phyloP scores from a whole-genome alignment of 2,329 filamentous ascomycete species.

The Neofusicoccum parvum region DNA sequence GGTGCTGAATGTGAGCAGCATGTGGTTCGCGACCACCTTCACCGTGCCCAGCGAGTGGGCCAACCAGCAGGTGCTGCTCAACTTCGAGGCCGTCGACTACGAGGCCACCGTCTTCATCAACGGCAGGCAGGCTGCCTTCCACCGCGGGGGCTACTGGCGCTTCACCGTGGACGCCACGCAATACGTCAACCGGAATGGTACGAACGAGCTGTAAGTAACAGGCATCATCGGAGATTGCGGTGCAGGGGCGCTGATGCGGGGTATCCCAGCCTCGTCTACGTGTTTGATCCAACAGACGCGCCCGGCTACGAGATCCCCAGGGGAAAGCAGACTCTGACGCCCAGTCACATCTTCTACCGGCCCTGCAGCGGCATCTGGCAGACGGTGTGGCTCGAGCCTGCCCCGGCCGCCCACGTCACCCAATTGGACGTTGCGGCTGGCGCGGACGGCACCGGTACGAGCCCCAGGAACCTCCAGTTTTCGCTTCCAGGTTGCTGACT shows the following conservation, averaged over 20 bases:
- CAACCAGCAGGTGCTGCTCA: slow-evolving; percentile 50
- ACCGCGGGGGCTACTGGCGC: slow-evolving; percentile 64
- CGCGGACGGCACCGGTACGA: slow-evolving; percentile 36
- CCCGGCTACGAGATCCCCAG: slow-evolving; percentile 61
- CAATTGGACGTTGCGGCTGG: slow-evolving; percentile 60
- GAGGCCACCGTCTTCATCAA: slow-evolving; percentile 63
- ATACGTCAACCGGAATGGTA: slow-evolving; percentile 41
- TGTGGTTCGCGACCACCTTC: slow-evolving; percentile 57
- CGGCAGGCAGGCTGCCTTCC: slow-evolving; percentile 52
- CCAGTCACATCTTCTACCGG: slow-evolving; percentile 69
- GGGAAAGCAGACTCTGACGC: slow-evolving; percentile 63
- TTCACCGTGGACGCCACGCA: slow-evolving; percentile 63
- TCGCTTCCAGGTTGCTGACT: not conserved
- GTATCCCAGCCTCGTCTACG: slow-evolving; percentile 59
- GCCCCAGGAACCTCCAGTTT: not conserved
- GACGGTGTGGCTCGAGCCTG: slow-evolving; percentile 70
- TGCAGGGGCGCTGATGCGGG: not conserved
- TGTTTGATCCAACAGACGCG: slow-evolving; percentile 67
- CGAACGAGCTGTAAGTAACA: slow-evolving; percentile 57
- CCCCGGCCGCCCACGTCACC: slow-evolving; percentile 59
- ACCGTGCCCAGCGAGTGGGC: slow-evolving; percentile 52
- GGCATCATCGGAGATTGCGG: not conserved
- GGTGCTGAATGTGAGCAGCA: slow-evolving; percentile 41
- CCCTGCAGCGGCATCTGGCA: slow-evolving; percentile 77
- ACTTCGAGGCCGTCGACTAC: slow-evolving; percentile 63